Percentiles rank a stretch among this genome's conserved stretches.
Evolutionary conservation across 352 stramenopile species (phyloP).

Genomic region (Phytophthora constricta): DNA sequence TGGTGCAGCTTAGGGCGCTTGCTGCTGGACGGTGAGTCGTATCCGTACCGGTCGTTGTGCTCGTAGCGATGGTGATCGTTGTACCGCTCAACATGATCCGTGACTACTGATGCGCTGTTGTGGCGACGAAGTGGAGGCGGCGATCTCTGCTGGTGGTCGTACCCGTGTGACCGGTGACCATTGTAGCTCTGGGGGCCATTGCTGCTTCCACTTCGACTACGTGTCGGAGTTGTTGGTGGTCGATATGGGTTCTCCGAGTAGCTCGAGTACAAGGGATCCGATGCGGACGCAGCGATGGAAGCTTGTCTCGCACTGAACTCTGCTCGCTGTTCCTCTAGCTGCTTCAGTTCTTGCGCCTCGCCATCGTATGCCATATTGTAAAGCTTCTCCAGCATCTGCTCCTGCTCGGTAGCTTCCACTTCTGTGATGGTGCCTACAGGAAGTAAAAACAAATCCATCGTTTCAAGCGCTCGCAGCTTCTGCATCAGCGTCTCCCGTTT

Average conservation of each 20-base stretch:
- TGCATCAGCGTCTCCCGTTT: conserved; percentile 70
- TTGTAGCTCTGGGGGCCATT: conserved; percentile 34
- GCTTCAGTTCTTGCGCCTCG: conserved; percentile 59
- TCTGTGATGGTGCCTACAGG: conserved; percentile 32
- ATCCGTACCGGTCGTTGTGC: conserved; percentile 27
- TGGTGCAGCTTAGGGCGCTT: conserved; percentile 74
- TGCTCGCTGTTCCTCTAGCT: conserved; percentile 52
- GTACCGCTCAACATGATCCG: conserved; percentile 37
- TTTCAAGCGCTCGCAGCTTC: conserved; percentile 50
- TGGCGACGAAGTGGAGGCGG: conserved; percentile 50
- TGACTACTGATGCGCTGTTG: conserved; percentile 44
- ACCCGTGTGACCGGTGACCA: conserved; percentile 21
- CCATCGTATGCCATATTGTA: conserved; percentile 65
- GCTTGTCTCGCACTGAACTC: conserved; percentile 42
- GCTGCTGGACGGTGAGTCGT: conserved; percentile 33
- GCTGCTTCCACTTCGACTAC: conserved; percentile 26
- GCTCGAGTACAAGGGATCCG: conserved; percentile 37
- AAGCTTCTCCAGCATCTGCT: conserved; percentile 53
- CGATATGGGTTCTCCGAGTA: conserved; percentile 34
- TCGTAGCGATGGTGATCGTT: conserved; percentile 28
- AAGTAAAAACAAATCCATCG: conserved; percentile 59
- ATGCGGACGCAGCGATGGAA: conserved; percentile 32
- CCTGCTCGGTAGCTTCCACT: conserved; percentile 54
- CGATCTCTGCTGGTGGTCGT: conserved; percentile 23
- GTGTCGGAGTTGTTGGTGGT: conserved; percentile 30